These are phyloP conservation scores for Chrysoporthe puriensis DNA, from an alignment of 2,329 filamentous ascomycete species.

Conservation along the genomic window DNA sequence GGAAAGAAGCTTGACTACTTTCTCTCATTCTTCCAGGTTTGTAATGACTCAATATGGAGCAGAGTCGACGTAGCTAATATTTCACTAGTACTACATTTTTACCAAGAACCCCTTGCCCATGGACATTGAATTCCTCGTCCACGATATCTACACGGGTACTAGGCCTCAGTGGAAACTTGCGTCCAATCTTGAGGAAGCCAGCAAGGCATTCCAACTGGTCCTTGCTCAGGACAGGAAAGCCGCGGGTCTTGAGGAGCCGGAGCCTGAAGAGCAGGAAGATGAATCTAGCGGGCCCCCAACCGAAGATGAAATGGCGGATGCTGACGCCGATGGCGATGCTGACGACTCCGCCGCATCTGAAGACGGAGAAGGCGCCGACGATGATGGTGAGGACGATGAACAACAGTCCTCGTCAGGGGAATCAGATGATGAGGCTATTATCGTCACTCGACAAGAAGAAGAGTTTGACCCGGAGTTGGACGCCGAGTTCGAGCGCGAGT, in stretches of 20 bases:
- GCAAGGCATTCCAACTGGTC: constrained; percentile 82
- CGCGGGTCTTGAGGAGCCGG: constrained; percentile 71
- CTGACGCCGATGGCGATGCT: constrained; percentile 65
- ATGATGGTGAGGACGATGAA: constrained; percentile 63
- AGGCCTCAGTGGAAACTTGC: constrained; percentile 93
- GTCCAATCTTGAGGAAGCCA: constrained; percentile 79
- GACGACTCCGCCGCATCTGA: constrained; percentile 53
- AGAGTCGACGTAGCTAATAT: neutral
- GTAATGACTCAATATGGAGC: constrained; percentile 10
- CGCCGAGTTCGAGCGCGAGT: constrained; percentile 96
- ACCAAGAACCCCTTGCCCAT: constrained; percentile 89
- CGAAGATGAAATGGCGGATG: constrained; percentile 69
- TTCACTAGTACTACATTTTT: constrained; percentile 81
- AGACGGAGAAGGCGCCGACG: constrained; percentile 57
- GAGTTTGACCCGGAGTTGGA: constrained; percentile 91
- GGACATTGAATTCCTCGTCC: constrained; percentile 96
- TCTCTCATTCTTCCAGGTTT: constrained; percentile 86
- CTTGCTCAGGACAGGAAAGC: constrained; percentile 87
- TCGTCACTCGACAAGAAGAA: constrained; percentile 90
- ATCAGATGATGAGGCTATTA: constrained; percentile 84
- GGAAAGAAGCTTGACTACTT: constrained; percentile 99
- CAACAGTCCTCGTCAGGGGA: constrained; percentile 55
- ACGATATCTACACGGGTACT: constrained; percentile 84
- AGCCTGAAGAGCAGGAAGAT: constrained; percentile 72
- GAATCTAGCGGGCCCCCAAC: constrained; percentile 70